Conservation (phyloP, 768 basidiomycete genomes). For the Mycena maculata region DNA sequence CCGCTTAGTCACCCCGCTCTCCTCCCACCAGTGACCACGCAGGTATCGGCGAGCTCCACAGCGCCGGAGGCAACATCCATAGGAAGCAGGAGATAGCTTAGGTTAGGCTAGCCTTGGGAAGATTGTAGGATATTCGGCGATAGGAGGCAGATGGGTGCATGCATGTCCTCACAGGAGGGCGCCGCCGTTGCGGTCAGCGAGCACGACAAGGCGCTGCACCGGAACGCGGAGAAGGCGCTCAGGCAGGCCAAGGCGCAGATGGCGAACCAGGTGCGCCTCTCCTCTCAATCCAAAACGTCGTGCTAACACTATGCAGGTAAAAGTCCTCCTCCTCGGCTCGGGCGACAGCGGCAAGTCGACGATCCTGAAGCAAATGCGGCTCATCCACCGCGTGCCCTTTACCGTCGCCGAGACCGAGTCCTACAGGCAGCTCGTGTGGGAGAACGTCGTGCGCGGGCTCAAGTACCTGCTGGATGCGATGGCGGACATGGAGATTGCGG, state of each 20-base stretch:
- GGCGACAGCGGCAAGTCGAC: constrained; percentile 96
- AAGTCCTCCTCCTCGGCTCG: constrained; percentile 92
- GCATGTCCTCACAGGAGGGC: constrained; percentile 66
- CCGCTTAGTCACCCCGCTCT: no score
- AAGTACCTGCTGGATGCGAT: constrained; percentile 86
- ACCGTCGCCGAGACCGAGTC: constrained; percentile 84
- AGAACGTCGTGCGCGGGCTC: constrained; percentile 90
- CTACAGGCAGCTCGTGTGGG: constrained; percentile 92
- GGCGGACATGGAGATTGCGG: constrained; percentile 76
- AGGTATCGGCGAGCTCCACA: no score
- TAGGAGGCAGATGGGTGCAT: constrained; percentile 90
- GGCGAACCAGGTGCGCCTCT: constrained; percentile 74
- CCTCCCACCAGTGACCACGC: no score
- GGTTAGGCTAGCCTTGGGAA: no score
- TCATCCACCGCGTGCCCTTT: constrained; percentile 92
- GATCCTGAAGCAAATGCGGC: constrained; percentile 97
- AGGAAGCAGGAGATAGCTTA: not conserved
- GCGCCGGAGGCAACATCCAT: no score
- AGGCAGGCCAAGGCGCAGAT: constrained; percentile 83
- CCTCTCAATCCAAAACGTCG: constrained; percentile 14
- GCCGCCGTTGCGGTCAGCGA: constrained; percentile 76
- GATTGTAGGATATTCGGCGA: no score
- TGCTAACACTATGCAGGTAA: not conserved
- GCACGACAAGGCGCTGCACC: constrained; percentile 72
- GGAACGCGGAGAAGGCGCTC: constrained; percentile 81